Conservation (phyloP, 2,329 filamentous ascomycete species). For the Cadophora gregata region DNA sequence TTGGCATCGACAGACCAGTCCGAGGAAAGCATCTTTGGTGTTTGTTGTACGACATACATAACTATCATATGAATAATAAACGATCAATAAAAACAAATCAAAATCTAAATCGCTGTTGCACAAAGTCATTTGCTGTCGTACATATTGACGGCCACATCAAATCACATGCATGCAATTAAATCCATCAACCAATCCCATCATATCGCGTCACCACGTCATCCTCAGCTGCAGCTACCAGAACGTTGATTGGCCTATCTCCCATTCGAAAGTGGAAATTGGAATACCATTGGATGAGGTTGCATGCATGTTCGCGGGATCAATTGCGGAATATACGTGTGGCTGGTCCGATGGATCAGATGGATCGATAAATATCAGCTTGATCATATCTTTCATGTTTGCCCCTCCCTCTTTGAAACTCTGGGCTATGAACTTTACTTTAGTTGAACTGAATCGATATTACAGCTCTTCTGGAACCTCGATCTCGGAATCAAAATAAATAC, state of each 20-base stretch:
- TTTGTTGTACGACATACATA: not conserved
- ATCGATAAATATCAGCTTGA: no score
- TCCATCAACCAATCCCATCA: no score
- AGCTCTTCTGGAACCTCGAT: no score
- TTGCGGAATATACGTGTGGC: not conserved
- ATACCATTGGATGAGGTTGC: not conserved
- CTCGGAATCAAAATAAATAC: no score
- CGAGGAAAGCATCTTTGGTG: not conserved
- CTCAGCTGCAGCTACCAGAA: not conserved
- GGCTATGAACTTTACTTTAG: no score
- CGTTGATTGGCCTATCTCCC: not conserved
- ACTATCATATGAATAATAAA: not conserved
- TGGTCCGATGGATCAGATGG: no score
- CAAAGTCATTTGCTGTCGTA: not conserved
- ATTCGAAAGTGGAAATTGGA: not conserved
- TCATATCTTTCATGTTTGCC: no score
- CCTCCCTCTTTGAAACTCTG: no score
- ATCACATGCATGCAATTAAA: no score
- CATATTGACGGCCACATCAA: not conserved
- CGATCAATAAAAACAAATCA: not conserved
- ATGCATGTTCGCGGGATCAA: not conserved
- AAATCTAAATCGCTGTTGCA: no score
- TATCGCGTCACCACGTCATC: not conserved
- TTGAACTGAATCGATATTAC: no score
- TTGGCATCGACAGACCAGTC: not conserved